Conservation (phyloP, 768 basidiomycete species). For the Scleroderma citrinum region DNA sequence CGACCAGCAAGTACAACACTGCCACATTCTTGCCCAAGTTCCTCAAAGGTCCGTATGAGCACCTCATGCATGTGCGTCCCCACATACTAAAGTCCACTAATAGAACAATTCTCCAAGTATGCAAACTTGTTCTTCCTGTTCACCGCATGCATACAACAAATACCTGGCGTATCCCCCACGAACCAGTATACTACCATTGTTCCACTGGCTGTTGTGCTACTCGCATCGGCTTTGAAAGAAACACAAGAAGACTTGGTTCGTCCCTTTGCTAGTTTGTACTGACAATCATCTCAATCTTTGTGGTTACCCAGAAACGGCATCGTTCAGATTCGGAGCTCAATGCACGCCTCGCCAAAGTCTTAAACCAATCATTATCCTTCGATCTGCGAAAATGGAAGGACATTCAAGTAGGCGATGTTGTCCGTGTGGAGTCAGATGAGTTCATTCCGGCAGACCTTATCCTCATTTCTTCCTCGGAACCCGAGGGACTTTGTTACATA, state of each 20-base stretch:
- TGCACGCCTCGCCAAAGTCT: constrained; percentile 70
- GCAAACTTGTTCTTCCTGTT: constrained; percentile 99
- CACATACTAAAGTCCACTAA: constrained; percentile 5
- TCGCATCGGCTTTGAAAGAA: constrained; percentile 95
- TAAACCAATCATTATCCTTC: constrained; percentile 60
- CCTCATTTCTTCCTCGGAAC: constrained; percentile 84
- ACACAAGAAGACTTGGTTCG: constrained; percentile 88
- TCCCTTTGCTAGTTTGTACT: constrained; percentile 5
- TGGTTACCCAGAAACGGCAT: constrained; percentile 74
- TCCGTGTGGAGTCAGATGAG: constrained; percentile 85
- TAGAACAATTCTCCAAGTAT: constrained; percentile 98
- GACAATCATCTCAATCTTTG: constrained; percentile 3
- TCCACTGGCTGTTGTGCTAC: constrained; percentile 80
- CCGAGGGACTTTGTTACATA: constrained; percentile 95
- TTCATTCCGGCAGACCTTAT: constrained; percentile 96
- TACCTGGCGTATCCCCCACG: constrained; percentile 95
- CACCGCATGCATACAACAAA: constrained; percentile 95
- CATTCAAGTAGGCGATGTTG: constrained; percentile 85
- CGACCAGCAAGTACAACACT: constrained; percentile 92
- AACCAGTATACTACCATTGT: constrained; percentile 92
- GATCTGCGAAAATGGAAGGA: constrained; percentile 80
- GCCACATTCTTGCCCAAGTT: constrained; percentile 90
- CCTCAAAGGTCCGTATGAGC: constrained; percentile 60
- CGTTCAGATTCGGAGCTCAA: constrained; percentile 93
- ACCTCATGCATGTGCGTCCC: not conserved